These are phyloP conservation scores for Fusarium beomiforme DNA, from an alignment of 2,329 filamentous ascomycete species.

Conservation along the genomic window DNA sequence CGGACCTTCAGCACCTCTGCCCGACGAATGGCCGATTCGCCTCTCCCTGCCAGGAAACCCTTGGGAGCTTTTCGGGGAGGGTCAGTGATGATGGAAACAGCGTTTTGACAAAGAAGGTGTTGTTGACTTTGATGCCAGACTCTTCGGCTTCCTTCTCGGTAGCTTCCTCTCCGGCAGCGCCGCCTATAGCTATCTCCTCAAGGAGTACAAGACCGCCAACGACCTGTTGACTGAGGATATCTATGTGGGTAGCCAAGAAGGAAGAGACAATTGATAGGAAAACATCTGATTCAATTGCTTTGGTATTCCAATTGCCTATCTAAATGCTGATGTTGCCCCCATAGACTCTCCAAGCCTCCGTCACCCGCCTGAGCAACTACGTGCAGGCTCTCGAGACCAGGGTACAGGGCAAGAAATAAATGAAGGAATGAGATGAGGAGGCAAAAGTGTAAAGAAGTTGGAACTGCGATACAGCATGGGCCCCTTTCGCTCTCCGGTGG, in stretches of 20 bases:
- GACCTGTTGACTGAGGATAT: constrained; percentile 95
- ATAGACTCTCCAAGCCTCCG: constrained; percentile 86
- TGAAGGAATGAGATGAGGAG: constrained; percentile 31
- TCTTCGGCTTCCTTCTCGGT: constrained; percentile 92
- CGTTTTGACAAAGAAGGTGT: background rate
- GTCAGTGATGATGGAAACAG: constrained; percentile 52
- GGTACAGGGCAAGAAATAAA: constrained; percentile 79
- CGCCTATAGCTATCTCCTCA: constrained; percentile 91
- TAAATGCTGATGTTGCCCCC: constrained; percentile 1
- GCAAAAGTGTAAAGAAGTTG: constrained; percentile 35
- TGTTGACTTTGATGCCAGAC: constrained; percentile 58
- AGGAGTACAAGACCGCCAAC: constrained; percentile 94
- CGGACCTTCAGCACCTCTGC: constrained; percentile 62
- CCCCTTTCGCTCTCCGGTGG: constrained; percentile 4
- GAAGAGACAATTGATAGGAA: constrained; percentile 6
- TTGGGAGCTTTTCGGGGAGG: constrained; percentile 70
- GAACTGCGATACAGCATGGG: background rate
- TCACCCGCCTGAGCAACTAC: constrained; percentile 86
- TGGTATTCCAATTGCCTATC: background rate
- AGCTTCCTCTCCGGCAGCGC: constrained; percentile 80
- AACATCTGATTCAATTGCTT: background rate
- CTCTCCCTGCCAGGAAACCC: constrained; percentile 66
- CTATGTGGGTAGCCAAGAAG: constrained; percentile 73
- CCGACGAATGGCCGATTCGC: constrained; percentile 56
- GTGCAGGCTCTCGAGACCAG: constrained; percentile 84